phyloP scores from a whole-genome alignment of 768 basidiomycete genomes.

The Suillus americanus region DNA sequence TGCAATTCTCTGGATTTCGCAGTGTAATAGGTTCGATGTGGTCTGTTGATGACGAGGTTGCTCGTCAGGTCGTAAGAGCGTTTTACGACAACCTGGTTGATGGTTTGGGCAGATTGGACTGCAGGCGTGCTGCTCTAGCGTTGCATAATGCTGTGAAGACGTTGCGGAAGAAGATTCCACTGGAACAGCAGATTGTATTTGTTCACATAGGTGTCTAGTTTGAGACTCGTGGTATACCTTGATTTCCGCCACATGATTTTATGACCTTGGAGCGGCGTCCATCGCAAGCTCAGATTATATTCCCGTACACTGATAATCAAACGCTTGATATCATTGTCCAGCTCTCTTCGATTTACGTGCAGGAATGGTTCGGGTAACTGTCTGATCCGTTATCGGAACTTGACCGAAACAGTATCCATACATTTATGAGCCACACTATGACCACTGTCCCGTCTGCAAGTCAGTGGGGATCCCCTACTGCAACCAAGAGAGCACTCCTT shows the following conservation, averaged over 20 bases:
- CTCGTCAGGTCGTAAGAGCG: background rate
- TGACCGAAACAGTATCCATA: too few species aligned
- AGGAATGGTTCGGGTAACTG: background rate
- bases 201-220: conserved; percentile 6
- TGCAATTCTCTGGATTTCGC: conserved; percentile 19
- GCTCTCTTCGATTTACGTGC: too few species aligned
- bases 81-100: conserved; percentile 5
- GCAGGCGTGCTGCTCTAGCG: conserved; percentile 1
- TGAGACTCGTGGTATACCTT: background rate
- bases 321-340: too few species aligned
- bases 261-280: background rate
- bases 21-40: conserved; percentile 25
- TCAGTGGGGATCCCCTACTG: conserved; percentile 19
- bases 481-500: conserved; percentile 19
- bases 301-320: too few species aligned
- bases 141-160: background rate
- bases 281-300: too few species aligned
- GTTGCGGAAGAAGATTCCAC: background rate
- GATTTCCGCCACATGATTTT: too few species aligned
- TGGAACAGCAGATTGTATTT: conserved; percentile 8
- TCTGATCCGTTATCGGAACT: too few species aligned
- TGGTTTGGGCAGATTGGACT: background rate
- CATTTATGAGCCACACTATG: background rate
- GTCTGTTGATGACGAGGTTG: conserved; percentile 11
- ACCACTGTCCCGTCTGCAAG: conserved; percentile 7